Base-by-base conservation (phyloP, 805 yeast genomes). In the Alloascoidea africana region DNA sequence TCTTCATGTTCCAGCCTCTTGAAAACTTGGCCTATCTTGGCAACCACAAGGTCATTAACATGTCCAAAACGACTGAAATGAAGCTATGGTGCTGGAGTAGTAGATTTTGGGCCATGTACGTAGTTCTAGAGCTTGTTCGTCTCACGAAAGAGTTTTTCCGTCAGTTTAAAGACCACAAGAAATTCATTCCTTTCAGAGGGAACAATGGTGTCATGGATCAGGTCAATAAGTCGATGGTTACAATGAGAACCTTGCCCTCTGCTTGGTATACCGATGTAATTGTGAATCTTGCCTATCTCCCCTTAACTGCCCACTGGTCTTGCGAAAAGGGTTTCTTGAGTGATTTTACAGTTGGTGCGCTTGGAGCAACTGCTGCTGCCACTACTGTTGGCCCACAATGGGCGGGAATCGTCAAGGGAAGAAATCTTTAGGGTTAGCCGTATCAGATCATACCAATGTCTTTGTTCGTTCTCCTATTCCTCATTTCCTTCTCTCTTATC, bases 271-370 rank as follows among this genome's bases (percentile, higher is more conserved):
- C 8, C 8, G 30, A 23, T n/a, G 8, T 60, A 15, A 38, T 54
- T 13, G 54, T 55, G 40, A 59, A 60, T 41, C 41, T 54, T n/a
- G 58, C 60, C 14, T 63, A 62, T 52, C 49, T 58, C 30, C 67
- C 67, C 3, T 45, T 62, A 35, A 56, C 66, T 2, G 45, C 57
- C 32, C 67, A 62, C 45, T 62, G 67, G 67, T 58, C 65, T 2
- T 43, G 55, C 6, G 51, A 52, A 37, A 41, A 37, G 2, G 67
- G 67, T 1, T 41, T 54, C 16, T 40, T 59, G 16, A 39, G 38
- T 17, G 54, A 55, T 16, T 41, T 45, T 27, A 41, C 43, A 18
- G 65, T 62, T 4, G 67, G 67, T 1, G 32, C 53, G 17, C 41
- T 62, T 18, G 67, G 67, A 2, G 44, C 63, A 2, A 32, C 50